phyloP scores from a whole-genome alignment of 805 yeast species.

The Nakazawaea peltata region DNA sequence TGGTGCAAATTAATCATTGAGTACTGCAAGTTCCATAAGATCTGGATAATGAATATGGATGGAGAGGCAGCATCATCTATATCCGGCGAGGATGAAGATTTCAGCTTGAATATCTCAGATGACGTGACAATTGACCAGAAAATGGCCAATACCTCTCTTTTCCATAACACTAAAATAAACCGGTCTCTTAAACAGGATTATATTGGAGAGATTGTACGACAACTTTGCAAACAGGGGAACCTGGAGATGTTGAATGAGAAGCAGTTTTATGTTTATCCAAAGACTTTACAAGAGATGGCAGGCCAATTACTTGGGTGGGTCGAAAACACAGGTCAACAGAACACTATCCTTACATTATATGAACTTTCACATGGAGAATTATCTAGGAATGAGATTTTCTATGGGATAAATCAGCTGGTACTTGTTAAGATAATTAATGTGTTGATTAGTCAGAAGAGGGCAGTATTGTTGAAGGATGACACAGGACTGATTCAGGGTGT shows the following conservation, averaged over 20 bases:
- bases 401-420: constrained; percentile 50
- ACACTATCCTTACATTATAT: constrained; percentile 71
- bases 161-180: constrained; percentile 42
- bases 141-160: constrained; percentile 31
- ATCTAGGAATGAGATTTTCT: constrained; percentile 47
- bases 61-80: constrained; percentile 27
- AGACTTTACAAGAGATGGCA: constrained; percentile 62
- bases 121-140: constrained; percentile 14
- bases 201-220: constrained; percentile 43
- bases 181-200: constrained; percentile 49
- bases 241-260: constrained; percentile 25
- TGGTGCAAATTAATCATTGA: constrained; percentile 65
- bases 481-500: constrained; percentile 59
- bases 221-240: constrained; percentile 41
- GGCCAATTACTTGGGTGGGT: constrained; percentile 55
- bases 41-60: constrained; percentile 42
- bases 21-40: constrained; percentile 47
- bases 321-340: constrained; percentile 72
- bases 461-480: constrained; percentile 63
- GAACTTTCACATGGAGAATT: constrained; percentile 67
- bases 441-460: constrained; percentile 61
- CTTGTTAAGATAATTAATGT: constrained; percentile 47
- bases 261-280: constrained; percentile 51
- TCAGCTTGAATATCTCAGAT: constrained; percentile 11
- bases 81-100: constrained; percentile 13